Base-by-base conservation (phyloP, 1,284 basidiomycete species). In the Limonomyces culmigenus region DNA sequence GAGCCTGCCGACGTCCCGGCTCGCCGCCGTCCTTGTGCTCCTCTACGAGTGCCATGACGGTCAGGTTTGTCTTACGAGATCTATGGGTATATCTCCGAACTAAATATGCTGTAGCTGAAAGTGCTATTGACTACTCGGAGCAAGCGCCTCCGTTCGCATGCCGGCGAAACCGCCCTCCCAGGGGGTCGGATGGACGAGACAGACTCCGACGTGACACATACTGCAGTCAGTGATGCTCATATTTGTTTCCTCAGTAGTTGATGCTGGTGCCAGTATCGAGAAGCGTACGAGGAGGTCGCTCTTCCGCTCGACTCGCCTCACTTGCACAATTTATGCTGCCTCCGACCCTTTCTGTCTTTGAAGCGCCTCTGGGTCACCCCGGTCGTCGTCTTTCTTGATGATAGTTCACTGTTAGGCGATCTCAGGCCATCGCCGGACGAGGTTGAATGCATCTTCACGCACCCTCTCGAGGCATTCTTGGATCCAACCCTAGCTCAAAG, bases 51-150 rank as follows among this genome's bases (percentile, higher is more conserved):
- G n/a, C n/a, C 56, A 66, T 18, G 62, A 60, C 2, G 74, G 67
- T 8, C 53, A 67, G 32, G 57, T 91, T n/a, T n/a, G n/a, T n/a
- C n/a, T n/a, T n/a, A n/a, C n/a, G n/a, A n/a, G n/a, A n/a, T n/a
- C n/a, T n/a, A n/a, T n/a, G n/a, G n/a, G n/a, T n/a, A n/a, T n/a
- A n/a, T n/a, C n/a, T n/a, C n/a, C n/a, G n/a, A n/a, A n/a, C n/a
- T n/a, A n/a, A n/a, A n/a, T n/a, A n/a, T n/a, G n/a, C n/a, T n/a
- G n/a, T n/a, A 67, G 32, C 57, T 89, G 3, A 67, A 75, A 11
- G 85, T 91, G 2, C 59, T 91, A 12, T 59, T 92, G 33, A 91
- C 87, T 0, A 91, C 86, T 2, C 67, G 87, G 10, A 81, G 84
- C 2, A 85, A 83, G 53, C 56, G 62, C 4, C 60, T 91, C 15